These are phyloP conservation scores for Liriodendron chinense DNA, from an alignment of 164 flowering plant genomes.

Conservation along the genomic window DNA sequence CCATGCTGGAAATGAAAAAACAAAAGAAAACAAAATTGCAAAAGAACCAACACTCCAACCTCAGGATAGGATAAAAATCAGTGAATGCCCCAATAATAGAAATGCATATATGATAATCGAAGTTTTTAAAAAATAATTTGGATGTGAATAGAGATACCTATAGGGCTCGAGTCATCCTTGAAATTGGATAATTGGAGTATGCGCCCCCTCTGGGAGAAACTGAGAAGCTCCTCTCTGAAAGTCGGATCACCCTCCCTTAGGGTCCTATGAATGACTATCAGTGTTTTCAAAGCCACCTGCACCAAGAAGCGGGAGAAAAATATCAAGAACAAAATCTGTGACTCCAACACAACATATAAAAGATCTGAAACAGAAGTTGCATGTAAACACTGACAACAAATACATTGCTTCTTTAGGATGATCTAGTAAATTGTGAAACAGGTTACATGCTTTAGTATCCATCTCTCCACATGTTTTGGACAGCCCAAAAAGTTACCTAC, in stretches of 20 bases:
- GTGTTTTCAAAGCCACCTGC: constrained; percentile 92
- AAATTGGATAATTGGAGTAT: constrained; percentile 90
- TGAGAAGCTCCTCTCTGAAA: constrained; percentile 86
- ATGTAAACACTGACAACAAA: background rate
- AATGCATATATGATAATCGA: background rate
- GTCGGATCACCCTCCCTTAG: constrained; percentile 97
- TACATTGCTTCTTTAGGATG: background rate
- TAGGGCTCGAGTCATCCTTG: constrained; percentile 96
- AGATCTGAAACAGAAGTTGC: background rate
- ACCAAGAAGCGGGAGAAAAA: background rate
- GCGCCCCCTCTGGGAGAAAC: constrained; percentile 72
- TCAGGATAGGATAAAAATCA: background rate
- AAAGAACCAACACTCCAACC: background rate
- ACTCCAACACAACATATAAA: background rate
- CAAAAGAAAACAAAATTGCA: background rate
- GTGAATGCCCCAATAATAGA: background rate
- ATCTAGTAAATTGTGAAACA: background rate
- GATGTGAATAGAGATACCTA: constrained; percentile 40
- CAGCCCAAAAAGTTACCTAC: no score
- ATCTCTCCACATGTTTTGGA: no score
- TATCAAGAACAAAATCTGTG: no score
- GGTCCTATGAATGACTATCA: constrained; percentile 83
- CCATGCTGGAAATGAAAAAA: constrained; percentile 67
- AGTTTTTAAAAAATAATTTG: background rate
- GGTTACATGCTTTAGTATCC: no score